Conservation (phyloP, 2,329 filamentous ascomycete genomes). For the Pseudopyricularia cyperi region DNA sequence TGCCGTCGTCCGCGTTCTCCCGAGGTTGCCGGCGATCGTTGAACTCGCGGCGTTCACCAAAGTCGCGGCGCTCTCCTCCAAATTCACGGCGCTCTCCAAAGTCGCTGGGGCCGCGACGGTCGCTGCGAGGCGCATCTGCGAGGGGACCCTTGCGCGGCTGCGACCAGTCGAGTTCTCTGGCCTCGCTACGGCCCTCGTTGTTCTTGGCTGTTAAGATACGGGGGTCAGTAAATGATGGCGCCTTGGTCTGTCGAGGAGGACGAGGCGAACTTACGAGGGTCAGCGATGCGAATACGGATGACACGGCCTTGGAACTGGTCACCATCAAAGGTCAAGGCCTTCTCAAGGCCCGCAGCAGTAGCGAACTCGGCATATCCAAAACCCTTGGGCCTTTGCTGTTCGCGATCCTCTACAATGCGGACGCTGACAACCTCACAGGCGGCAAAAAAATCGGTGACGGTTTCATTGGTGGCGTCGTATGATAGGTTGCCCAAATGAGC, state of each 20-base stretch:
- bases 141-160: slow-evolving; percentile 67
- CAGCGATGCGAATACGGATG: slow-evolving; percentile 89
- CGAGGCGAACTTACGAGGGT: slow-evolving; percentile 65
- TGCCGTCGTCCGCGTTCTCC: slow-evolving; percentile 59
- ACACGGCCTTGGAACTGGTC: slow-evolving; percentile 74
- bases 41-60: slow-evolving; percentile 52
- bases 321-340: slow-evolving; percentile 74
- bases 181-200: slow-evolving; percentile 50
- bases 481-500: slow-evolving; percentile 94
- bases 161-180: slow-evolving; percentile 80
- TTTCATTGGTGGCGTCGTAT: slow-evolving; percentile 77
- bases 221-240: background rate
- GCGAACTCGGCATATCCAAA: slow-evolving; percentile 97
- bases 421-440: slow-evolving; percentile 81
- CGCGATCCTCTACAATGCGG: slow-evolving; percentile 91
- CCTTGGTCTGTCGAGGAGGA: background rate
- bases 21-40: slow-evolving; percentile 58
- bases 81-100: slow-evolving; percentile 45
- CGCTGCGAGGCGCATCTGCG: slow-evolving; percentile 24
- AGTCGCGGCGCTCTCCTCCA: too few species aligned
- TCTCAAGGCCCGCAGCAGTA: slow-evolving; percentile 77
- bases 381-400: slow-evolving; percentile 88
- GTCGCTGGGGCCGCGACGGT: slow-evolving; percentile 33
- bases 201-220: slow-evolving; percentile 61
- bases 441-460: slow-evolving; percentile 74